Percentiles rank a stretch among this genome's conserved stretches.
phyloP scores from a whole-genome alignment of 2,329 filamentous ascomycete genomes.

The Neocatenulostroma microsporum region DNA sequence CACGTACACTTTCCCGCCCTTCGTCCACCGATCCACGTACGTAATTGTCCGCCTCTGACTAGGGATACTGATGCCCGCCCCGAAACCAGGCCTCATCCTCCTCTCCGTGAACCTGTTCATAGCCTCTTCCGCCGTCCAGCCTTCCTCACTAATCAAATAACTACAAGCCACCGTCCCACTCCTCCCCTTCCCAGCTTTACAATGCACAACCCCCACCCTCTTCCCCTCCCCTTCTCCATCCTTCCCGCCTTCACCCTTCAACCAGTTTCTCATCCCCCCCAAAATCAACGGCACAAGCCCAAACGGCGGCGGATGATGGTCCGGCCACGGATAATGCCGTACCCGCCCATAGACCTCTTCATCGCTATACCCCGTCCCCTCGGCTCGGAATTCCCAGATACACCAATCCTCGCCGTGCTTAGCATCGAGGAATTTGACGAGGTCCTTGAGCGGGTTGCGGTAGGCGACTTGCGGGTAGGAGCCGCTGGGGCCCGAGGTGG shows the following conservation, averaged over 20 bases:
- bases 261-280: conserved; percentile 87
- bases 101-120: conserved; percentile 66
- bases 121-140: conserved; percentile 58
- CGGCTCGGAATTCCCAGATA: conserved; percentile 96
- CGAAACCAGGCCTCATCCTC: conserved; percentile 84
- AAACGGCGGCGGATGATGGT: conserved; percentile 95
- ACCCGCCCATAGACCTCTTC: conserved; percentile 77
- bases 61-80: conserved; percentile 82
- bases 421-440: conserved; percentile 79
- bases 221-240: conserved; percentile 31
- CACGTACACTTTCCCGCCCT: conserved; percentile 65
- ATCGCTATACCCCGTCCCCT: conserved; percentile 93
- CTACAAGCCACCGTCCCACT: conserved; percentile 82
- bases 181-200: conserved; percentile 92
- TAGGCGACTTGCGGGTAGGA: conserved; percentile 89
- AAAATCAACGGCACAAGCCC: conserved; percentile 79
- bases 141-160: conserved; percentile 83
- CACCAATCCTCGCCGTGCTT: conserved; percentile 81
- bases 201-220: conserved; percentile 87
- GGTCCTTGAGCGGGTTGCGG: conserved; percentile 79
- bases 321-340: conserved; percentile 89
- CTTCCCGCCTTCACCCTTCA: too few relatives aligned
- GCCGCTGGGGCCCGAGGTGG: conserved; percentile 78
- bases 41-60: conserved; percentile 81
- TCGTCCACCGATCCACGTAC: conserved; percentile 84